A percentile compares a stretch with the other conserved stretches of the same genome.
phyloP scores from a whole-genome alignment of 768 basidiomycete species.

The Gymnopilus dilepis region DNA sequence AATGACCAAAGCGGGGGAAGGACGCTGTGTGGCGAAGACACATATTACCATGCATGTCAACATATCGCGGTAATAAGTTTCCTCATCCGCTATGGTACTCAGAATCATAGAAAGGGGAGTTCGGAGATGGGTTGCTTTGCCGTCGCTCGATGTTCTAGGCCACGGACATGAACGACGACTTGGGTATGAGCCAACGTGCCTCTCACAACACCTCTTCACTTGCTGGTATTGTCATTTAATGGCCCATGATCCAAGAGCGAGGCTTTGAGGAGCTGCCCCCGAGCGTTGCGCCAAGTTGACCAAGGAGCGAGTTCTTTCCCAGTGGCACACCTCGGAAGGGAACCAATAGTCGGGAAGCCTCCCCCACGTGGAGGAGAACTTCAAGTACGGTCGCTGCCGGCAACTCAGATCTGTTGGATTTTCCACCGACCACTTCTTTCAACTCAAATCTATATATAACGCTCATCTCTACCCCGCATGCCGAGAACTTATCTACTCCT shows the following conservation, averaged over 20 bases:
- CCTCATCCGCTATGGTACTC: not conserved
- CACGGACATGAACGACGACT: too few relatives aligned
- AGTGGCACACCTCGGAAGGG: not conserved
- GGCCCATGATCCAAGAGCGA: too few relatives aligned
- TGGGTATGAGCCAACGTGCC: too few relatives aligned
- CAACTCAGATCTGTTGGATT: slow-evolving; percentile 12
- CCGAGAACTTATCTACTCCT: slow-evolving; percentile 1
- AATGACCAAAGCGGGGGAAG: slow-evolving; percentile 1
- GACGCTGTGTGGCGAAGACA: not conserved
- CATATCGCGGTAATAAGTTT: slow-evolving; percentile 4
- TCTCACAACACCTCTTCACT: too few relatives aligned
- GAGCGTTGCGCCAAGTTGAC: too few relatives aligned
- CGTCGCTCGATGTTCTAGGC: not conserved
- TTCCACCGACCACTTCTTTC: not conserved
- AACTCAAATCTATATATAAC: slow-evolving; percentile 14
- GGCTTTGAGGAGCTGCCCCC: too few relatives aligned
- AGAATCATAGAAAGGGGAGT: not conserved
- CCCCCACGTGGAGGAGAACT: slow-evolving; percentile 18
- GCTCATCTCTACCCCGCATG: slow-evolving; percentile 1
- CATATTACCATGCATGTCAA: slow-evolving; percentile 1
- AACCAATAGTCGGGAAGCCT: slow-evolving; percentile 3
- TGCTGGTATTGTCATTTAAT: too few relatives aligned
- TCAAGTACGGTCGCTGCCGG: slow-evolving; percentile 3
- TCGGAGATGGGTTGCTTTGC: slow-evolving; percentile 2
- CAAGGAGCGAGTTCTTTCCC: too few relatives aligned